Evolutionary conservation across 2,329 filamentous ascomycete genomes (phyloP).

Genomic region (Xylariaceae sp.): DNA sequence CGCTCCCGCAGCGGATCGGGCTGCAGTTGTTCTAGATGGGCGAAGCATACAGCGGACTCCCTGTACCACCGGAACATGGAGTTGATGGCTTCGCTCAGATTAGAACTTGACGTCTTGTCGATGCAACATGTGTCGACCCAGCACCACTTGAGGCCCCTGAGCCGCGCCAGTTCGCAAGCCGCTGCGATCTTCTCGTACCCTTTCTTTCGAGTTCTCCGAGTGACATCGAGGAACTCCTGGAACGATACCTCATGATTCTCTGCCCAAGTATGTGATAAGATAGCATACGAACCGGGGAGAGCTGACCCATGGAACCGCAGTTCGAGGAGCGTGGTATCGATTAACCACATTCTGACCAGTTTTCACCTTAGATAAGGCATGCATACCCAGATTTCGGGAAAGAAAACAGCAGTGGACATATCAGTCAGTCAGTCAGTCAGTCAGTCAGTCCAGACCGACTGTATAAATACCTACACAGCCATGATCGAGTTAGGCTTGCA

Average conservation of each 20-base stretch:
- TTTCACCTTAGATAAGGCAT: too few relatives aligned
- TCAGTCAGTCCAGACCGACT: too few relatives aligned
- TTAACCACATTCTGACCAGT: conserved; percentile 12
- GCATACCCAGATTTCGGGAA: too few relatives aligned
- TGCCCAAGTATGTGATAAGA: conserved; percentile 10
- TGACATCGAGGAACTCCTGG: conserved; percentile 6
- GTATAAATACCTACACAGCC: too few relatives aligned
- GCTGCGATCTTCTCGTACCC: conserved; percentile 4
- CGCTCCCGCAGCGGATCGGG: not conserved
- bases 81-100: too few relatives aligned
- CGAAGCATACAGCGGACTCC: conserved; percentile 8
- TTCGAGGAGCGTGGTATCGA: conserved; percentile 6
- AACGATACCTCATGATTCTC: conserved; percentile 10
- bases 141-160: conserved; percentile 3
- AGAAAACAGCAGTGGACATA: too few relatives aligned
- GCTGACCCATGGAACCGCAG: conserved; percentile 1
- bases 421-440: too few relatives aligned
- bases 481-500: too few relatives aligned
- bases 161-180: conserved; percentile 1
- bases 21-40: conserved; percentile 5
- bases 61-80: conserved; percentile 14
- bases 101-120: conserved; percentile 11
- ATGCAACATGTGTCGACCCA: conserved; percentile 14
- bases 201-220: not conserved
- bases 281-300: conserved; percentile 4